Conservation (phyloP, 176 grass and related monocot species). For the Paspalum notatum region DNA sequence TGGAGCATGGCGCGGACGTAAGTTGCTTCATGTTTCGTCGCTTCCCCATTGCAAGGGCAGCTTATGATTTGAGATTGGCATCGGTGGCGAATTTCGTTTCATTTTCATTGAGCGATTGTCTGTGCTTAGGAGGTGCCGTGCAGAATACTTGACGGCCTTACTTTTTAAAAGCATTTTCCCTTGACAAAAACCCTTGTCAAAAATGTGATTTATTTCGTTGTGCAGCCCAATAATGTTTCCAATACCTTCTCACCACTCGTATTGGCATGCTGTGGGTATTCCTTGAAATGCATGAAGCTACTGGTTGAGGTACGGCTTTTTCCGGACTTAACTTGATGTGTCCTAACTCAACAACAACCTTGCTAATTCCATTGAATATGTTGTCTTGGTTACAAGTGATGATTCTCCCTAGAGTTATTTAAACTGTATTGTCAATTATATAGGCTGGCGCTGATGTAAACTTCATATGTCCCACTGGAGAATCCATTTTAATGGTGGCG, state of each 20-base stretch:
- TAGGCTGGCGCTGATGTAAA: constrained; percentile 56
- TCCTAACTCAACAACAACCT: background rate
- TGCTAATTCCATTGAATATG: background rate
- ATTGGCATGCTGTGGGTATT: constrained; percentile 24
- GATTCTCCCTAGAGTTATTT: background rate
- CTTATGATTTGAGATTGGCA: background rate
- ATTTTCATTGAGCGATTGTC: background rate
- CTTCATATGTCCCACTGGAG: too few relatives aligned
- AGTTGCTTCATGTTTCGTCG: constrained; percentile 20
- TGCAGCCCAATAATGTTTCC: constrained; percentile 39
- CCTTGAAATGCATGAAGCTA: constrained; percentile 40
- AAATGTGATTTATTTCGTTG: constrained; percentile 13
- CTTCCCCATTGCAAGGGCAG: background rate
- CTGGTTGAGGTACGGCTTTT: constrained; percentile 31
- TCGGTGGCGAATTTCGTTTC: background rate
- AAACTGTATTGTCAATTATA: constrained; percentile 14
- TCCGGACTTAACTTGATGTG: background rate
- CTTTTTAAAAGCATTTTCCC: background rate
- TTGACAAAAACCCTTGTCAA: background rate
- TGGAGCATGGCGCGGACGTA: constrained; percentile 56
- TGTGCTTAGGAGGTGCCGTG: background rate
- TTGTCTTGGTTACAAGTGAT: background rate
- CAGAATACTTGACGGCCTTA: background rate
- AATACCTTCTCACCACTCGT: constrained; percentile 36
- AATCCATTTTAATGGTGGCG: constrained; percentile 10